These are phyloP conservation scores for Cyclotella atomus DNA, from an alignment of 108 stramenopile genomes.

Conservation along the genomic window DNA sequence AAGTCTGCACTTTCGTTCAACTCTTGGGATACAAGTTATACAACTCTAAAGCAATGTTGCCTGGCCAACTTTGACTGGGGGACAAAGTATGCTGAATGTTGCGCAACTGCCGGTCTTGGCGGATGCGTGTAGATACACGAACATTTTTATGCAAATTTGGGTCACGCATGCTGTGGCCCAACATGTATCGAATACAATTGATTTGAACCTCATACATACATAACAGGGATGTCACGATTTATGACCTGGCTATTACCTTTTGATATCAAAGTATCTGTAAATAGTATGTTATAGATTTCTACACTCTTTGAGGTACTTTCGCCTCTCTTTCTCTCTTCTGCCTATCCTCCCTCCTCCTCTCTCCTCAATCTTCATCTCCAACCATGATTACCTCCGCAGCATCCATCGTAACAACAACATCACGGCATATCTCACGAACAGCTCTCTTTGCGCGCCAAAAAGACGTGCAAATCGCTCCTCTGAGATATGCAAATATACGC, in stretches of 20 bases:
- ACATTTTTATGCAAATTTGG: neutral
- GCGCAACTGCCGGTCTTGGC: neutral
- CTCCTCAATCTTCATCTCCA: too few species aligned
- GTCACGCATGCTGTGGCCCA: too few species aligned
- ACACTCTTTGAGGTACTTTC: too few species aligned
- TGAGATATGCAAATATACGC: neutral
- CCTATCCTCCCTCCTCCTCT: too few species aligned
- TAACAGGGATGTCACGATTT: too few species aligned
- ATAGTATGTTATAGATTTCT: too few species aligned
- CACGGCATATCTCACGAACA: neutral
- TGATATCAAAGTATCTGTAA: too few species aligned
- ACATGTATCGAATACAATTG: too few species aligned
- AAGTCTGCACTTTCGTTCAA: neutral
- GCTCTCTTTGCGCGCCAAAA: neutral
- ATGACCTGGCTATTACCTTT: too few species aligned
- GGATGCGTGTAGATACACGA: neutral
- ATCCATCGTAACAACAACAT: neutral
- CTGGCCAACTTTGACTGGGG: neutral
- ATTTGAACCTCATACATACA: too few species aligned
- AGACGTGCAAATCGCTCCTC: neutral
- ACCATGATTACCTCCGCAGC: neutral
- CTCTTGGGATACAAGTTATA: neutral
- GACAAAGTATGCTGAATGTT: neutral
- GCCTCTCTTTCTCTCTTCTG: too few species aligned
- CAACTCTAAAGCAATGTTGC: constrained; percentile 15